Evolutionary conservation across 768 basidiomycete genomes (phyloP).

Genomic region (Suillus sp.): DNA sequence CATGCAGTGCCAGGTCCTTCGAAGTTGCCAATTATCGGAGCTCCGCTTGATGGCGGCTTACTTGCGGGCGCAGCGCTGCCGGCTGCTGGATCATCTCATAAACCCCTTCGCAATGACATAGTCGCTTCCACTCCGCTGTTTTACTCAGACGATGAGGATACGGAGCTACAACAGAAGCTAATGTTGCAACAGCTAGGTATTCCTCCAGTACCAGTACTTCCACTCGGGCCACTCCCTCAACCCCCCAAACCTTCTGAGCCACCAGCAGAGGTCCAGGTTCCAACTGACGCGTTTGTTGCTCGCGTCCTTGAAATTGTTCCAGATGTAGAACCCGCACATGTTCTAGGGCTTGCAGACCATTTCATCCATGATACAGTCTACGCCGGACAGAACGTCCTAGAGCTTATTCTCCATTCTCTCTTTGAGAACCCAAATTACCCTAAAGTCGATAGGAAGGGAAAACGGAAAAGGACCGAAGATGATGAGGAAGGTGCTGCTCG

Average conservation of each 20-base stretch:
- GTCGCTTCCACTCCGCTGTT: conserved; percentile 34
- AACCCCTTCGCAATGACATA: conserved; percentile 9
- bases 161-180: conserved; percentile 2
- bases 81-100: conserved; percentile 19
- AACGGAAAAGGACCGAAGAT: conserved; percentile 41
- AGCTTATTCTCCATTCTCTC: conserved; percentile 58
- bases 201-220: conserved; percentile 11
- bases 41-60: conserved; percentile 15
- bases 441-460: conserved; percentile 49
- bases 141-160: conserved; percentile 40
- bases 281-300: conserved; percentile 38
- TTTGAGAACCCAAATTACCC: conserved; percentile 68
- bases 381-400: conserved; percentile 41
- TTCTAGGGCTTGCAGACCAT: conserved; percentile 47
- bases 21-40: conserved; percentile 12
- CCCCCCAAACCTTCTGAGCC: conserved; percentile 23
- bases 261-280: conserved; percentile 18
- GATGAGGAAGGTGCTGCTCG: conserved; percentile 28
- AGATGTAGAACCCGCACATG: conserved; percentile 63
- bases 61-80: conserved; percentile 17
- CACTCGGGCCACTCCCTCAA: conserved; percentile 11
- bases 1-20: conserved; percentile 16
- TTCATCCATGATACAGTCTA: conserved; percentile 40
- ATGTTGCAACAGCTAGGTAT: background rate
- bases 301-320: conserved; percentile 71